Evolutionary conservation across 352 stramenopile species (phyloP).

Genomic region (Globisporangium uncinulatum): DNA sequence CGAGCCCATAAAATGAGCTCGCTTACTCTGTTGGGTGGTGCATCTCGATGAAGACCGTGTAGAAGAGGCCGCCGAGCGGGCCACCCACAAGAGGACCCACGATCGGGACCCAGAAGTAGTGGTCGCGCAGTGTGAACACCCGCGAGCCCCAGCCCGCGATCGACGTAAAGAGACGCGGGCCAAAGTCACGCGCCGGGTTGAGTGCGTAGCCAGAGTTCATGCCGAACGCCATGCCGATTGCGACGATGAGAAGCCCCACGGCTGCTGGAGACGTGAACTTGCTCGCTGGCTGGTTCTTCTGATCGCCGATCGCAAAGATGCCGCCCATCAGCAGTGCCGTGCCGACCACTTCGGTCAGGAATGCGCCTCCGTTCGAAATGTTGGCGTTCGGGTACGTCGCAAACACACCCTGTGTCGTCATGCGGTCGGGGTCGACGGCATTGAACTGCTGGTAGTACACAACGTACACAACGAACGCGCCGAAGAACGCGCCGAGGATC

Average conservation of each 20-base stretch:
- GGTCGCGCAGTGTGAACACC: constrained; percentile 32
- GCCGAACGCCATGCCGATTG: constrained; percentile 56
- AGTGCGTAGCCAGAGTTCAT: constrained; percentile 66
- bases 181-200: constrained; percentile 56
- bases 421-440: constrained; percentile 31
- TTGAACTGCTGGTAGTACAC: constrained; percentile 51
- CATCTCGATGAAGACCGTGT: constrained; percentile 29
- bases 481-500: constrained; percentile 35
- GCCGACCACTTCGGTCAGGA: constrained; percentile 56
- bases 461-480: constrained; percentile 8
- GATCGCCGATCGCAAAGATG: constrained; percentile 48
- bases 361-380: constrained; percentile 30
- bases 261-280: constrained; percentile 31
- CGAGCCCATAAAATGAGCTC: background rate
- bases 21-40: constrained; percentile 23
- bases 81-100: constrained; percentile 36
- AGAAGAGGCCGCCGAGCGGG: constrained; percentile 22
- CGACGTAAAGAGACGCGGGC: constrained; percentile 31
- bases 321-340: constrained; percentile 46
- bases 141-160: constrained; percentile 37
- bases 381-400: constrained; percentile 20
- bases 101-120: constrained; percentile 57
- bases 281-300: constrained; percentile 45
- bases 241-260: constrained; percentile 41
- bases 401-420: constrained; percentile 39